phyloP scores from a whole-genome alignment of 1,284 basidiomycete species.

The Tilletia horrida region DNA sequence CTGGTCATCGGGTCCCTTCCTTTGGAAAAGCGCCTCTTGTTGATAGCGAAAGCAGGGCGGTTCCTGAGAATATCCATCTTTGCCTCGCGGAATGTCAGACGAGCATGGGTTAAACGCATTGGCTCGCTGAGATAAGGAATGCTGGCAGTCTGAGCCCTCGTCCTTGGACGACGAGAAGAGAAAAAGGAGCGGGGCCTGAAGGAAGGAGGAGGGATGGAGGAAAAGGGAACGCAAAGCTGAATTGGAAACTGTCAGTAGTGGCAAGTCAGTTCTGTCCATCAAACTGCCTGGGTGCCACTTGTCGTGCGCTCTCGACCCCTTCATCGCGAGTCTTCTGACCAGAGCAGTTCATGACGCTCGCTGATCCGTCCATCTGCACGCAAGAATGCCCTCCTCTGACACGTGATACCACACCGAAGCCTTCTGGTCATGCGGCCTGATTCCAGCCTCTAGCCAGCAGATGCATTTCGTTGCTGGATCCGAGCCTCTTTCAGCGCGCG shows the following conservation, averaged over 20 bases:
- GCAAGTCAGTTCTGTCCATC: background rate
- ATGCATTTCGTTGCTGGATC: background rate
- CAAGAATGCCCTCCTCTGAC: no score
- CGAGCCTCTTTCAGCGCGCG: conserved; percentile 15
- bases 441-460: background rate
- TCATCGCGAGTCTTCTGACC: background rate
- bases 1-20: conserved; percentile 4
- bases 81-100: conserved; percentile 16
- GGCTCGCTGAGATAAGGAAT: conserved; percentile 16
- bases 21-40: background rate
- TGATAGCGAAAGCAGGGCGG: conserved; percentile 19
- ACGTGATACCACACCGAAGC: no score
- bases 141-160: background rate
- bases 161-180: background rate
- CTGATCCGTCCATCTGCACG: no score
- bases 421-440: no score
- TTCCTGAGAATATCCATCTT: conserved; percentile 1
- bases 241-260: background rate
- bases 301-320: no score
- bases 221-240: background rate
- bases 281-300: no score
- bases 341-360: no score
- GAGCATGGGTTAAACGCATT: background rate
- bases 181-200: background rate
- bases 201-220: background rate